Conservation (phyloP, 345 rosid genomes). For the Melastoma malabathricum region DNA sequence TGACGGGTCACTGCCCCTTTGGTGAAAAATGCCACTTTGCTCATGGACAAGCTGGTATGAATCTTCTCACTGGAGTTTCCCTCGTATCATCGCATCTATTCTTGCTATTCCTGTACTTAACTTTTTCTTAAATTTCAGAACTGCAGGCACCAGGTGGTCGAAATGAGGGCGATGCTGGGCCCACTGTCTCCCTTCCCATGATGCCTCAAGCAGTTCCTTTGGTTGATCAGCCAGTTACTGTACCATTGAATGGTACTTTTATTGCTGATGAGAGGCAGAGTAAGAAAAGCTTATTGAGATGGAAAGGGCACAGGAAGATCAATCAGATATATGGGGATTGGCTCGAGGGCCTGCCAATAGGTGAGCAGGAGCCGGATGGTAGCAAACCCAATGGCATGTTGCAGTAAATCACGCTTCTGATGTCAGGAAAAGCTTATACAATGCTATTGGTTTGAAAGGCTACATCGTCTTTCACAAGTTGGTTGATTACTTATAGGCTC, state of each 20-base stretch:
- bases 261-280: slow-evolving; percentile 34
- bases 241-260: slow-evolving; percentile 16
- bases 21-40: slow-evolving; percentile 94
- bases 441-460: too few species aligned
- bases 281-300: slow-evolving; percentile 55
- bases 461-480: too few species aligned
- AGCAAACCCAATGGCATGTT: too few species aligned
- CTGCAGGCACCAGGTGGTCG: slow-evolving; percentile 39
- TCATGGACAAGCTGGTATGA: slow-evolving; percentile 77
- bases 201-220: slow-evolving; percentile 16
- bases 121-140: slow-evolving; percentile 30
- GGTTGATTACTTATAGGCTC: too few species aligned
- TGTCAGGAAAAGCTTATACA: too few species aligned
- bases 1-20: slow-evolving; percentile 69
- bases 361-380: too few species aligned
- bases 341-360: slow-evolving; percentile 71
- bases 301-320: slow-evolving; percentile 77
- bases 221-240: slow-evolving; percentile 26
- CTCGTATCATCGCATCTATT: neutral
- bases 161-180: slow-evolving; percentile 43
- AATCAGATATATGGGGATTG: slow-evolving; percentile 83
- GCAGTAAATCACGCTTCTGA: too few species aligned
- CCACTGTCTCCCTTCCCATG: slow-evolving; percentile 10
- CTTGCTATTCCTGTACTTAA: neutral
- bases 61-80: slow-evolving; percentile 4